Evolutionary conservation across 108 stramenopile genomes (phyloP).

Genomic region (Aurantiochytrium sp.): DNA sequence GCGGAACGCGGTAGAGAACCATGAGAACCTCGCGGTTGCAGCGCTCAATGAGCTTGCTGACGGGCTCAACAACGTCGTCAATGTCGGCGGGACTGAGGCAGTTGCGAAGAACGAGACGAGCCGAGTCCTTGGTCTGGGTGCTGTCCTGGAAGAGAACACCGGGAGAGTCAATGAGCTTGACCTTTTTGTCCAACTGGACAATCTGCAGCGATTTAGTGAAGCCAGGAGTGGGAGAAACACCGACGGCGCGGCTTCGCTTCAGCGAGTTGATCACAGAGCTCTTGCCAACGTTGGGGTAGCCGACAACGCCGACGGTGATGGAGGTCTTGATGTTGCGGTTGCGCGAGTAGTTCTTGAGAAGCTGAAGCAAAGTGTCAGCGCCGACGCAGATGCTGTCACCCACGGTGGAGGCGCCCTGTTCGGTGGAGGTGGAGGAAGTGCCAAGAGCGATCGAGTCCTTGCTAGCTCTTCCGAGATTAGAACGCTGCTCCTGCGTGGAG

Average conservation of each 20-base stretch:
- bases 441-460: slow-evolving; percentile 31
- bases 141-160: slow-evolving; percentile 87
- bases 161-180: slow-evolving; percentile 91
- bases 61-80: slow-evolving; percentile 79
- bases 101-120: slow-evolving; percentile 68
- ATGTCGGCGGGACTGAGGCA: slow-evolving; percentile 89
- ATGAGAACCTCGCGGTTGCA: slow-evolving; percentile 75
- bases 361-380: slow-evolving; percentile 81
- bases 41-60: slow-evolving; percentile 68
- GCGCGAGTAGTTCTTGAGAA: slow-evolving; percentile 97
- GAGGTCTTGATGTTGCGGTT: slow-evolving; percentile 68
- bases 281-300: slow-evolving; percentile 91
- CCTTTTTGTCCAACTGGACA: slow-evolving; percentile 85
- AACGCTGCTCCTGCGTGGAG: slow-evolving; percentile 46
- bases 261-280: slow-evolving; percentile 85
- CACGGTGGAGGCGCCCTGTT: neutral
- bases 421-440: neutral
- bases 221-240: slow-evolving; percentile 88
- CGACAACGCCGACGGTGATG: slow-evolving; percentile 70
- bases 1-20: slow-evolving; percentile 87
- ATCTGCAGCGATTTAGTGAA: slow-evolving; percentile 92
- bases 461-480: slow-evolving; percentile 37
- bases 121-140: slow-evolving; percentile 42
- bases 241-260: slow-evolving; percentile 78
- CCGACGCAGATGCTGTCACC: slow-evolving; percentile 61